Conservation (phyloP, 2,329 filamentous ascomycete species). For the Tolypocladium nubicola region DNA sequence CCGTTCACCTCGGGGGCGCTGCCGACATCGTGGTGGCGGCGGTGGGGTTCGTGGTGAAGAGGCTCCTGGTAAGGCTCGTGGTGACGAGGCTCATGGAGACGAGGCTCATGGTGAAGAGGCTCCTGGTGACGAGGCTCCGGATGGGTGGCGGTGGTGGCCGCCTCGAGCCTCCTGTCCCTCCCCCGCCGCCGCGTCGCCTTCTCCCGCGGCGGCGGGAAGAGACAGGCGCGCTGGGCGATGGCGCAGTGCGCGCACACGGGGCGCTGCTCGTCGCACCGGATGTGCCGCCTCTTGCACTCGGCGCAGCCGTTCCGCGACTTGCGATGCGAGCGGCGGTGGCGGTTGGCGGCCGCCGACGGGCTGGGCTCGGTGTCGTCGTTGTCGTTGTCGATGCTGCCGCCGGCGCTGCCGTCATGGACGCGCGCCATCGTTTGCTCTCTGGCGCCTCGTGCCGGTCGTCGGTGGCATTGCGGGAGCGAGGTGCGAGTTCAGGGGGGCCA, state of each 20-base stretch:
- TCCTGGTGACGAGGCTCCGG: conserved; percentile 1
- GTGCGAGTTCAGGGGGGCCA: neutral
- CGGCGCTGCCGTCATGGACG: neutral
- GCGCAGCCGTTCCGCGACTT: conserved; percentile 30
- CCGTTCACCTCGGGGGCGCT: neutral
- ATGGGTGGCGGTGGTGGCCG: neutral
- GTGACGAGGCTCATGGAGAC: conserved; percentile 1
- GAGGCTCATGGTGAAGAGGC: conserved; percentile 3
- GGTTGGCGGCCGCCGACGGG: neutral
- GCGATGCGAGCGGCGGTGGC: conserved; percentile 22
- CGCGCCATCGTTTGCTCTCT: neutral
- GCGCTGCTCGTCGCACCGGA: conserved; percentile 31
- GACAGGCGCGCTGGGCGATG: conserved; percentile 24
- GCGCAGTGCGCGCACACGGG: conserved; percentile 29
- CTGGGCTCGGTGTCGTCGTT: neutral
- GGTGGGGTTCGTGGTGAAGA: too few relatives aligned
- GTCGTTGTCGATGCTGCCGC: too few relatives aligned
- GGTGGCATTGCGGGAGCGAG: too few relatives aligned
- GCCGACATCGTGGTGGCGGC: neutral
- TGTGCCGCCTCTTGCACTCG: conserved; percentile 29
- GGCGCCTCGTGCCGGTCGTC: too few relatives aligned
- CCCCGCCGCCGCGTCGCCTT: neutral
- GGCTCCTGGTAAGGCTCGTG: neutral
- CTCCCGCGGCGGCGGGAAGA: conserved; percentile 15
- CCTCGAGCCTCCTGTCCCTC: neutral